These are phyloP conservation scores for Capronia americana DNA, from an alignment of 2,329 filamentous ascomycete species.

Conservation along the genomic window DNA sequence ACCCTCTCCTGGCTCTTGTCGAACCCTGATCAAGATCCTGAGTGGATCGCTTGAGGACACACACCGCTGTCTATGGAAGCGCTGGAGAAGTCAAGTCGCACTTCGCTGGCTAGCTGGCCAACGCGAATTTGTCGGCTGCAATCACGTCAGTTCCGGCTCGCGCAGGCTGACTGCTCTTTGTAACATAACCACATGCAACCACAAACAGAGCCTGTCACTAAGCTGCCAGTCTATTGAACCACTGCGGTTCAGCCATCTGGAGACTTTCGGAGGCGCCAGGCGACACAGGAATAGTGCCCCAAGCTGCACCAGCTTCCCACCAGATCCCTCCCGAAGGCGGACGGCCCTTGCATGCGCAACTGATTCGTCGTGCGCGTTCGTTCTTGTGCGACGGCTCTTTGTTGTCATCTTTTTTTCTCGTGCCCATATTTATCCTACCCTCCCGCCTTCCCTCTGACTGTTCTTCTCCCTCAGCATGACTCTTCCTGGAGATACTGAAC, in stretches of 20 bases:
- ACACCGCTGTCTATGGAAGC: slow-evolving; percentile 19
- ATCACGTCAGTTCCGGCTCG: slow-evolving; percentile 33
- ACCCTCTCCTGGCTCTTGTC: slow-evolving; percentile 7
- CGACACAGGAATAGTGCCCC: slow-evolving; percentile 33
- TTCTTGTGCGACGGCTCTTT: slow-evolving; percentile 36
- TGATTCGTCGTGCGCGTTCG: slow-evolving; percentile 36
- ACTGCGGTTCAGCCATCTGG: slow-evolving; percentile 19
- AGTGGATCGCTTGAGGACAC: slow-evolving; percentile 27
- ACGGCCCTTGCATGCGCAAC: slow-evolving; percentile 37
- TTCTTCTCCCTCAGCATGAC: slow-evolving; percentile 37
- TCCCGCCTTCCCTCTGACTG: slow-evolving; percentile 24
- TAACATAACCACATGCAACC: slow-evolving; percentile 35
- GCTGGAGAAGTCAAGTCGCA: slow-evolving; percentile 6
- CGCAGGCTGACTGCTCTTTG: slow-evolving; percentile 33
- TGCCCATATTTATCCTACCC: slow-evolving; percentile 35
- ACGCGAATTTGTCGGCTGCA: slow-evolving; percentile 24
- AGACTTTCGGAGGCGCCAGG: slow-evolving; percentile 27
- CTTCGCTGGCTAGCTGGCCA: slow-evolving; percentile 8
- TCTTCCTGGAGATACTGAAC: slow-evolving; percentile 28
- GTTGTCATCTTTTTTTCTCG: slow-evolving; percentile 38
- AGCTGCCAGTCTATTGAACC: slow-evolving; percentile 13
- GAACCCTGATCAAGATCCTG: slow-evolving; percentile 19
- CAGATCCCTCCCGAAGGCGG: slow-evolving; percentile 34
- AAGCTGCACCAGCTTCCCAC: slow-evolving; percentile 33
- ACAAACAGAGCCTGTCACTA: slow-evolving; percentile 19